Conservation (phyloP, 108 stramenopile genomes). For the Cyclostephanos tholiformis region DNA sequence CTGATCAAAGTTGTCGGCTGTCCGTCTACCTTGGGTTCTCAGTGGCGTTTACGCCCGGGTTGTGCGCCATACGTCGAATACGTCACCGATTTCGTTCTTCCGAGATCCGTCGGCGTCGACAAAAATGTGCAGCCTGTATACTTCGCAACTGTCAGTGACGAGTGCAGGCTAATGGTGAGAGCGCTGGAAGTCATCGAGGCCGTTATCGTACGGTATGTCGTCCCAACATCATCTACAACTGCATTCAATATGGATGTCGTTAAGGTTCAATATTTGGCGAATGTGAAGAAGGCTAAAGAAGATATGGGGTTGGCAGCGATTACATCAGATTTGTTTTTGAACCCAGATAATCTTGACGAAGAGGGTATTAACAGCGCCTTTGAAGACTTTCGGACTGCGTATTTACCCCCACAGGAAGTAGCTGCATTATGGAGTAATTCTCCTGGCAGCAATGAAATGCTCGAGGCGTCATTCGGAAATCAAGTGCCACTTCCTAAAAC, state of each 20-base stretch:
- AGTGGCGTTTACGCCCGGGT: slow-evolving; percentile 73
- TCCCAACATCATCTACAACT: slow-evolving; percentile 30
- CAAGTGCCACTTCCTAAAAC: slow-evolving; percentile 54
- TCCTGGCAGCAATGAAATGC: slow-evolving; percentile 18
- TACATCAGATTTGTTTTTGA: slow-evolving; percentile 26
- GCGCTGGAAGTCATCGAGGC: slow-evolving; percentile 76
- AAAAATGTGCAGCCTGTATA: slow-evolving; percentile 34
- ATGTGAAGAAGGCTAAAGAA: slow-evolving; percentile 19
- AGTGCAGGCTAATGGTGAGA: slow-evolving; percentile 60
- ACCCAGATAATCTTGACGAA: slow-evolving; percentile 22
- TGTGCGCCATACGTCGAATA: slow-evolving; percentile 84
- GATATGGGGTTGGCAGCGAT: slow-evolving; percentile 42
- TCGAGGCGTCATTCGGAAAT: slow-evolving; percentile 36
- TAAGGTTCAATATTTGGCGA: slow-evolving; percentile 16
- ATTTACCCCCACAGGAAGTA: slow-evolving; percentile 21
- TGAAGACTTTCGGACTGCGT: slow-evolving; percentile 42
- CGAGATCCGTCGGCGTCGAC: slow-evolving; percentile 58
- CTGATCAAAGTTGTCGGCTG: slow-evolving; percentile 67
- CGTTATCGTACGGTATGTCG: slow-evolving; percentile 61
- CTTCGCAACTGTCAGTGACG: slow-evolving; percentile 66
- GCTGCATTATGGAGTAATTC: not conserved
- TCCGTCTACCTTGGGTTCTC: slow-evolving; percentile 66
- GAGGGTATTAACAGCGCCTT: slow-evolving; percentile 32
- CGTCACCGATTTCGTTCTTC: slow-evolving; percentile 72
- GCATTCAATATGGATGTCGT: slow-evolving; percentile 21